These are phyloP conservation scores for Gaeumannomyces sp. DNA, from an alignment of 2,329 filamentous ascomycete genomes.

Conservation along the genomic window DNA sequence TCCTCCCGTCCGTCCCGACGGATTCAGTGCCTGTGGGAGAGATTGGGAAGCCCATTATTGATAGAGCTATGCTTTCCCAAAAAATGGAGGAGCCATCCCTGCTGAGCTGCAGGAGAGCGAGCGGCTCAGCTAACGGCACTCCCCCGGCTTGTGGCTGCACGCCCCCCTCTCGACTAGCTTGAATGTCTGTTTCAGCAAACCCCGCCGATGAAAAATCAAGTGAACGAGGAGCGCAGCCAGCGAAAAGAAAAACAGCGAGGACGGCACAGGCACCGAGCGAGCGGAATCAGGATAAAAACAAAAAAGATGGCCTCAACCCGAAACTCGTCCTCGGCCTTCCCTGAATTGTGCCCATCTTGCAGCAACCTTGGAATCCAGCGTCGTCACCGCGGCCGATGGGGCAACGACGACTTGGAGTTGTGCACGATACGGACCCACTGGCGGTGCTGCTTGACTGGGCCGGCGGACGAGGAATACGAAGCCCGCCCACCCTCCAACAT, in stretches of 20 bases:
- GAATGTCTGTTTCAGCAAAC: slow-evolving; percentile 1
- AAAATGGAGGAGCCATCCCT: neutral
- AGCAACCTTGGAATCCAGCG: neutral
- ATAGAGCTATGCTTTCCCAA: neutral
- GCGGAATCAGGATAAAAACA: neutral
- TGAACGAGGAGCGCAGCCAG: neutral
- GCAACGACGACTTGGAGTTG: neutral
- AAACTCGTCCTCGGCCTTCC: too few species aligned
- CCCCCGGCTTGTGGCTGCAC: neutral
- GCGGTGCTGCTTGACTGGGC: neutral
- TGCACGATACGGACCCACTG: neutral
- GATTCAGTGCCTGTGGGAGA: neutral
- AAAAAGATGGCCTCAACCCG: neutral
- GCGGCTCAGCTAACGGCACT: neutral
- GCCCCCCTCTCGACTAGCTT: neutral
- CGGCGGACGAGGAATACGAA: neutral
- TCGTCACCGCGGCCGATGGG: neutral
- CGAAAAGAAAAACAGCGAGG: neutral
- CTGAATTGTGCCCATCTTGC: neutral
- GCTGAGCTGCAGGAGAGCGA: neutral
- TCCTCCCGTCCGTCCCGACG: neutral
- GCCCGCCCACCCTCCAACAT: neutral
- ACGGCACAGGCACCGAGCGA: too few species aligned
- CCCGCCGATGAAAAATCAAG: neutral
- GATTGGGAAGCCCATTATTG: neutral